phyloP scores from a whole-genome alignment of 257 asterid genomes.

The Gentiana straminea region DNA sequence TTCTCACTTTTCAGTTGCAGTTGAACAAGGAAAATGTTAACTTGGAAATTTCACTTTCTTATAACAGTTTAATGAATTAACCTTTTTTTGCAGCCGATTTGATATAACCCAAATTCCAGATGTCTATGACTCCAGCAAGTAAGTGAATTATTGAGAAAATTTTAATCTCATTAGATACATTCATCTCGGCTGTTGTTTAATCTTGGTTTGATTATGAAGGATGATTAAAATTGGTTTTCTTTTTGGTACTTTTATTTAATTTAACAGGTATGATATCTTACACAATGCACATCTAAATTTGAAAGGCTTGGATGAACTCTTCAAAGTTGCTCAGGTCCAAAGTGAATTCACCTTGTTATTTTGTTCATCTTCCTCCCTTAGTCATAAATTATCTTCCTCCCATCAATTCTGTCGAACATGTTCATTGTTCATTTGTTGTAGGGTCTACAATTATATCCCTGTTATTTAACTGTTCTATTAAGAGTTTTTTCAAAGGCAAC shows the following conservation, averaged over 20 bases:
- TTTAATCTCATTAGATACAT: too few relatives aligned
- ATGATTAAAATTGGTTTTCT: not conserved
- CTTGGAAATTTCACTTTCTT: conserved; percentile 4
- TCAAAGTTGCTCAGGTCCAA: conserved; percentile 78
- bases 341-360: conserved; percentile 9
- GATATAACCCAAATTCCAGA: conserved; percentile 92
- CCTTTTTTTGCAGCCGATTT: conserved; percentile 49
- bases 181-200: too few relatives aligned
- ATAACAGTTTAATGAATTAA: conserved; percentile 16
- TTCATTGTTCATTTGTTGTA: not conserved
- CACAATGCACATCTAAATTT: conserved; percentile 83
- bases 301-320: conserved; percentile 68
- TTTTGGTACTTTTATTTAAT: conserved; percentile 3
- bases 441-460: too few relatives aligned
- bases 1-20: too few relatives aligned
- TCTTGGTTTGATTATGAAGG: not conserved
- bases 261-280: conserved; percentile 77
- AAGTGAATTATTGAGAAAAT: conserved; percentile 18
- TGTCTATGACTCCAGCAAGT: conserved; percentile 96
- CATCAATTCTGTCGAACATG: not conserved
- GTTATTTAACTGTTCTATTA: too few relatives aligned
- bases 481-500: too few relatives aligned
- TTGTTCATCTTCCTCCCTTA: conserved; percentile 2
- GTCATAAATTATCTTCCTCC: not conserved
- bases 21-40: too few relatives aligned